A percentile compares a stretch with the other conserved stretches of the same genome.
Conservation (phyloP, 2,329 filamentous ascomycete species). For the Drechslerella coelobrocha region DNA sequence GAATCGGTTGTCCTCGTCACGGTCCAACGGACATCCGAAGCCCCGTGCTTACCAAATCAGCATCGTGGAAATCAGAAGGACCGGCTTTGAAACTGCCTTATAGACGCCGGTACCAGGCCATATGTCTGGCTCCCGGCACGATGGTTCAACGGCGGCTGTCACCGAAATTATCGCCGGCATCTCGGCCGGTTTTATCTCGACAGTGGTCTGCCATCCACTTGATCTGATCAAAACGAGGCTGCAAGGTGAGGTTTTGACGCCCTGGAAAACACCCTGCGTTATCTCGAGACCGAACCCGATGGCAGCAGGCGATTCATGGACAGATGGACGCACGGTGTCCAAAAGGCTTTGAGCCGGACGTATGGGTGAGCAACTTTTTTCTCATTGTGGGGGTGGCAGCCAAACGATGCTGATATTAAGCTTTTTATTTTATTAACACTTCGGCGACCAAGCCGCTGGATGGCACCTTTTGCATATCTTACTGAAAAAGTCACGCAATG, state of each 20-base stretch:
- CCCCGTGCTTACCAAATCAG: background rate
- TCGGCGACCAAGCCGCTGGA: background rate
- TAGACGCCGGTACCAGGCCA: no score
- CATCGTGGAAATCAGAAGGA: background rate
- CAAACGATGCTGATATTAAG: no score
- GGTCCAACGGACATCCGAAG: background rate
- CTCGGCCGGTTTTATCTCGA: slow-evolving; percentile 83
- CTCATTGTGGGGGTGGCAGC: background rate
- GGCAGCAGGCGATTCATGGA: background rate
- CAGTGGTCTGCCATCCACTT: slow-evolving; percentile 85
- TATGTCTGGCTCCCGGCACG: slow-evolving; percentile 40
- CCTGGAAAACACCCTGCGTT: background rate
- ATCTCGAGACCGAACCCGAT: background rate
- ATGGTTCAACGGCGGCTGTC: slow-evolving; percentile 74
- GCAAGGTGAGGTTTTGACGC: slow-evolving; percentile 68
- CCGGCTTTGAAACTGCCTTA: slow-evolving; percentile 5
- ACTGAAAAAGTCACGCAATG: no score
- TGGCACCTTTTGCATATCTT: no score
- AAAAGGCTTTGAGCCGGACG: background rate
- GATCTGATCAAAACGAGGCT: slow-evolving; percentile 97
- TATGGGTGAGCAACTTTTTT: background rate
- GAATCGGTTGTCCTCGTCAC: background rate
- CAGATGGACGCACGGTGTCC: no score
- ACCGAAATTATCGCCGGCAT: slow-evolving; percentile 91
- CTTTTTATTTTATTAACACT: no score